Evolutionary conservation across 345 rosid genomes (phyloP), one percentile per base, ranked within the genome.

Genomic region (Combretum micranthum): DNA sequence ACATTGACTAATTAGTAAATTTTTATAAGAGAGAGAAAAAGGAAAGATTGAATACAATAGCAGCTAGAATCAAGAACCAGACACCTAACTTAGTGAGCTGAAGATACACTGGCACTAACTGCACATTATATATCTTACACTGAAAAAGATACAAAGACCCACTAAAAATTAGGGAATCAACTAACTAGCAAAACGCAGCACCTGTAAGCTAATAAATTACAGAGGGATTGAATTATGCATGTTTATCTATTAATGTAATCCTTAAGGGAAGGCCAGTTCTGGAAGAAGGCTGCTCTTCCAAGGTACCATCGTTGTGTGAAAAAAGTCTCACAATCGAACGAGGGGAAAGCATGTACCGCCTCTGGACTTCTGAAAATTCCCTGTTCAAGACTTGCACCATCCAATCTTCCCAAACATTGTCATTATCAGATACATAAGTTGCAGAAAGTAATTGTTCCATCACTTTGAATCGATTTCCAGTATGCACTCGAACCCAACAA

Each of bases 361-460:
- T 72, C 68, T 43, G 56, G 53, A 72, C 48, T 57, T 75, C 66
- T 3, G 68, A 58, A 59, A 85, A 79, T 55, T 71, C 75, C 64
- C 71, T 21, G 45, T 64, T 50, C 49, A 83, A 72, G 60, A 70
- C 82, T 57, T 68, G 72, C 61, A 53, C 66, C 72, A 74, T 56
- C 83, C 82, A 81, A 39, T 83, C 81, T 43, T 68, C 65, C 19
- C 74, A 61, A n/a, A 45, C 62, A 49, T 62, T 54, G 15, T 55
- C 62, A 37, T 64, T 20, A 3, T 81, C 84, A 0, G 82, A 75
- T 51, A 71, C 37, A 64, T 75, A 86, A 22, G 73, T 69, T 44
- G 71, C 77, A 22, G 71, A 76, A 26, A 86, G 60, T 60, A 83
- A 56, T 63, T 79, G 82, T 59, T 86, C 83, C 66, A 77, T 75